These are phyloP conservation scores for Blastobotrys petasosporus DNA, from an alignment of 1,139 yeast genomes.

Conservation along the genomic window DNA sequence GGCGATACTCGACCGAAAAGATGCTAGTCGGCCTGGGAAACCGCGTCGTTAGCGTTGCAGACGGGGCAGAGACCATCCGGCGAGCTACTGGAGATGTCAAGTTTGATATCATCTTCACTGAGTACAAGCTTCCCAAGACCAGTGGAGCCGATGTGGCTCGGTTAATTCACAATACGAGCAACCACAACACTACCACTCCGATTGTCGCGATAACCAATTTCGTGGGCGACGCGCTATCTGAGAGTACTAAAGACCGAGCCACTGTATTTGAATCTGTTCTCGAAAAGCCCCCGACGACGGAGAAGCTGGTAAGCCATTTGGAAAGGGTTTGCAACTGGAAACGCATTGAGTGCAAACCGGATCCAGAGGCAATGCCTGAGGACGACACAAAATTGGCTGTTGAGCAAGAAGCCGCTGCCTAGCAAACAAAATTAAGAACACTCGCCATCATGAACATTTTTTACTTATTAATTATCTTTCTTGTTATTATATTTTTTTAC, in stretches of 20 bases:
- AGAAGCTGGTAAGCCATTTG: conserved; percentile 37
- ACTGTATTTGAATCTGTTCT: conserved; percentile 59
- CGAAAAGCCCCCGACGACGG: conserved; percentile 64
- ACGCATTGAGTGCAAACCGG: conserved; percentile 5
- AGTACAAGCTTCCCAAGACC: conserved; percentile 60
- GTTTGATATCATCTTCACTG: conserved; percentile 79
- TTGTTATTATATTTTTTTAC: not conserved
- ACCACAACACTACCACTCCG: conserved; percentile 71
- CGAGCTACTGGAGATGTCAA: conserved; percentile 78
- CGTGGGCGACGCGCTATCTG: conserved; percentile 55
- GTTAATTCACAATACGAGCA: conserved; percentile 68
- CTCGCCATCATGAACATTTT: not conserved
- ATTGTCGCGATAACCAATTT: conserved; percentile 72
- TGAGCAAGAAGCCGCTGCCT: too few relatives aligned
- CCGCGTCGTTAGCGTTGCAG: conserved; percentile 68
- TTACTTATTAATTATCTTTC: not conserved
- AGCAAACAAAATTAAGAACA: too few relatives aligned
- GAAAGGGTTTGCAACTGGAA: conserved; percentile 31
- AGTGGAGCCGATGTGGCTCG: conserved; percentile 68
- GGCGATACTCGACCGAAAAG: conserved; percentile 61
- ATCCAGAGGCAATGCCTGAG: too few relatives aligned
- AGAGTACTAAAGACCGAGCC: conserved; percentile 21
- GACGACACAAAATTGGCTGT: not conserved
- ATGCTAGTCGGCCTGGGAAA: conserved; percentile 70
- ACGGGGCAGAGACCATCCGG: conserved; percentile 78